Percentiles rank a stretch among this genome's conserved stretches.
Conservation (phyloP, 2,329 filamentous ascomycete genomes). For the Penicillium sp. region DNA sequence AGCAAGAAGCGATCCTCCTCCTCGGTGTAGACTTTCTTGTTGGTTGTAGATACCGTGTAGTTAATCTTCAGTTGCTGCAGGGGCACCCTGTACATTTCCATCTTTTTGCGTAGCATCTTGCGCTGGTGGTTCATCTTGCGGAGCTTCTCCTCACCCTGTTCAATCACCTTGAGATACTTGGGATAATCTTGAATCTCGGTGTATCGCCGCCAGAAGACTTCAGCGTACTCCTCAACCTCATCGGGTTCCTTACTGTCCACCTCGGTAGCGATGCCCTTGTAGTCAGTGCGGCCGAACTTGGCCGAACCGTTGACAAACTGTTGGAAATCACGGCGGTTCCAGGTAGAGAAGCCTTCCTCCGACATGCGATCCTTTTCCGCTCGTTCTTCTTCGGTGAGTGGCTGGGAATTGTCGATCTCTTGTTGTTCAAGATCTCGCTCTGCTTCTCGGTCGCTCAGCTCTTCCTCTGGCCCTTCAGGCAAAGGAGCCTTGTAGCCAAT, state of each 20-base stretch:
- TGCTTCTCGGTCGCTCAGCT: constrained; percentile 78
- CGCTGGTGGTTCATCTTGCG: constrained; percentile 89
- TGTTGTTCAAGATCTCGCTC: constrained; percentile 85
- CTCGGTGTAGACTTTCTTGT: constrained; percentile 99
- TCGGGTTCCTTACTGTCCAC: constrained; percentile 84
- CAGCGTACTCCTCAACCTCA: constrained; percentile 88
- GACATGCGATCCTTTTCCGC: constrained; percentile 82
- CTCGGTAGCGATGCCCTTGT: constrained; percentile 80
- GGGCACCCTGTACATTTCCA: constrained; percentile 94
- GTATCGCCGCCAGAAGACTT: constrained; percentile 95
- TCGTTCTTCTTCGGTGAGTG: constrained; percentile 85
- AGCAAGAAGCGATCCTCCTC: constrained; percentile 96
- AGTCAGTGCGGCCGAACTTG: constrained; percentile 86
- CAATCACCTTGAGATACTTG: constrained; percentile 86
- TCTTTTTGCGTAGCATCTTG: constrained; percentile 91
- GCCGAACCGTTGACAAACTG: constrained; percentile 96
- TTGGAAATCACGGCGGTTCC: constrained; percentile 97
- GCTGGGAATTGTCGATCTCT: constrained; percentile 88
- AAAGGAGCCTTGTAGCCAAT: constrained; percentile 93
- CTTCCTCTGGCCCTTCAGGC: constrained; percentile 85
- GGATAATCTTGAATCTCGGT: constrained; percentile 84
- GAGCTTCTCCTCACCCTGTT: constrained; percentile 87
- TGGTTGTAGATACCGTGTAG: constrained; percentile 97
- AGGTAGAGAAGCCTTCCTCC: constrained; percentile 83
- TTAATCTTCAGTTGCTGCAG: constrained; percentile 98